Conservation (phyloP, 140 eudicot genomes). For the Anethum foeniculum region DNA sequence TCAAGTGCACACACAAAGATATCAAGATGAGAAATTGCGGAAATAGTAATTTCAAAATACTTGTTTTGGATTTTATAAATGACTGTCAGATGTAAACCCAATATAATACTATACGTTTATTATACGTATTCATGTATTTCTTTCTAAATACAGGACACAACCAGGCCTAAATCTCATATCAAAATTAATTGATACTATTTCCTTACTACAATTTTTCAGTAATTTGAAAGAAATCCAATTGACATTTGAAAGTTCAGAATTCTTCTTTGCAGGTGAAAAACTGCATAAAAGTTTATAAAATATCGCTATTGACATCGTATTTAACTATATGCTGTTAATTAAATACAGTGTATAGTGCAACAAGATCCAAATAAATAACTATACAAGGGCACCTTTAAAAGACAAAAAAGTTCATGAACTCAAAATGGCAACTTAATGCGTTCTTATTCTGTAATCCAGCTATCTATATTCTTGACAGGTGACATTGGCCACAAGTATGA, state of each 20-base stretch:
- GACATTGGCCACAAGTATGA: neutral
- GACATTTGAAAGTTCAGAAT: neutral
- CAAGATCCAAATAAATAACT: slow-evolving; percentile 5
- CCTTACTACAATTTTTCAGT: neutral
- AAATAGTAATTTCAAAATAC: neutral
- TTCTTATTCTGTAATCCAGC: neutral
- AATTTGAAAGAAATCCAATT: neutral
- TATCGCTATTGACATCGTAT: neutral
- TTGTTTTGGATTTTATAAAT: neutral
- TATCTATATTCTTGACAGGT: neutral
- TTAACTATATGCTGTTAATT: neutral
- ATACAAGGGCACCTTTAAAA: neutral
- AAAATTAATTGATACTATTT: neutral
- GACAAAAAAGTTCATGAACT: neutral
- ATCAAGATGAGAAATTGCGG: neutral
- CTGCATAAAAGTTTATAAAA: neutral
- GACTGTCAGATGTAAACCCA: neutral
- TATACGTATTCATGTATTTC: neutral
- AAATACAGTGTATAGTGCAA: neutral
- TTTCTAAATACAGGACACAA: neutral
- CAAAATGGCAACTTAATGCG: neutral
- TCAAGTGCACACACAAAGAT: neutral
- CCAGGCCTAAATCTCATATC: neutral
- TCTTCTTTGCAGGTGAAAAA: neutral
- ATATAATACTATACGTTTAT: neutral